phyloP scores from a whole-genome alignment of 805 yeast genomes.

The Metschnikowia kunwiensis region DNA sequence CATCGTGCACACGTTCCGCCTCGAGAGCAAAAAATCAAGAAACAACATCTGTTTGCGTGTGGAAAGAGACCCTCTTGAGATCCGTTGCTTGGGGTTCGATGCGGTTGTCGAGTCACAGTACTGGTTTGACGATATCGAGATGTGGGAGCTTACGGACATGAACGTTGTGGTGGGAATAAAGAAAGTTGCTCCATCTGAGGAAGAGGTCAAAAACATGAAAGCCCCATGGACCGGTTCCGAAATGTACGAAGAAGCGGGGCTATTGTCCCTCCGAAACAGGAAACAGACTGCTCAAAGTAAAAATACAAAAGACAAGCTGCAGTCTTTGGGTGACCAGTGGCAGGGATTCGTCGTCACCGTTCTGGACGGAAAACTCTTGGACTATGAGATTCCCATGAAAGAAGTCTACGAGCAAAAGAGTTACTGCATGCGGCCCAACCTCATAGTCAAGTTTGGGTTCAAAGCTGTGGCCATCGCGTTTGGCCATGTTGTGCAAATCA shows the following conservation, averaged over 20 bases:
- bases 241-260: slow-evolving; percentile 1
- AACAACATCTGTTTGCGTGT: slow-evolving; percentile 81
- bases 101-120: slow-evolving; percentile 67
- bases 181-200: slow-evolving; percentile 15
- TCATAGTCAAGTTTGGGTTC: slow-evolving; percentile 69
- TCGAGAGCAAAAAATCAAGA: slow-evolving; percentile 66
- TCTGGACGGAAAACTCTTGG: slow-evolving; percentile 59
- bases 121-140: slow-evolving; percentile 64
- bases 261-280: slow-evolving; percentile 7
- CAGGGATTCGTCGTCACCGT: slow-evolving; percentile 75
- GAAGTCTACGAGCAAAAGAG: slow-evolving; percentile 32
- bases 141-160: slow-evolving; percentile 77
- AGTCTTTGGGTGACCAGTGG: slow-evolving; percentile 40
- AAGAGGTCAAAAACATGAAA: neutral
- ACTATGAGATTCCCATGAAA: slow-evolving; percentile 54
- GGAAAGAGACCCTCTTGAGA: slow-evolving; percentile 90
- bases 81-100: slow-evolving; percentile 83
- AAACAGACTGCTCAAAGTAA: neutral
- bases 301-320: neutral
- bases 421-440: slow-evolving; percentile 43
- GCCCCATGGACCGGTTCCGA: neutral
- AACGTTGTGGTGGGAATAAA: slow-evolving; percentile 68
- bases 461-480: slow-evolving; percentile 73
- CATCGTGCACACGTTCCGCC: slow-evolving; percentile 69
- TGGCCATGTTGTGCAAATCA: slow-evolving; percentile 68